Conservation (phyloP, 192 early-diverging fungal genomes). For the Coemansia brasiliensis region DNA sequence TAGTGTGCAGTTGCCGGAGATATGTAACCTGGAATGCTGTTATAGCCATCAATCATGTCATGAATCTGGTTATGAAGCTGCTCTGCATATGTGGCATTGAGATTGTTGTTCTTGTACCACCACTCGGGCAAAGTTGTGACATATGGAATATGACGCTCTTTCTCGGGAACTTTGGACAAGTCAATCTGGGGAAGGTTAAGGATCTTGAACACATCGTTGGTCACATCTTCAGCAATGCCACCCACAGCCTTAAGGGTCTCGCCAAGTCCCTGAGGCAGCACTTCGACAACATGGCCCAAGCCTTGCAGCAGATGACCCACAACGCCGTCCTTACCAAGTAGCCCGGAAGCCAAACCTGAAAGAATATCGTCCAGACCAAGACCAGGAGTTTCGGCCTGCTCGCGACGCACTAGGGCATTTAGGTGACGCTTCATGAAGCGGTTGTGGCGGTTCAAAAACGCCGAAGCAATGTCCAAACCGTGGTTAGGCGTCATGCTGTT, state of each 20-base stretch:
- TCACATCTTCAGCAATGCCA: conserved; percentile 35
- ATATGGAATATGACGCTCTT: conserved; percentile 50
- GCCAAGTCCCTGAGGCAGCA: conserved; percentile 42
- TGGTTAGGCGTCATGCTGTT: conserved; percentile 34
- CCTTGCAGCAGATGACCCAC: conserved; percentile 48
- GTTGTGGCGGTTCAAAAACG: conserved; percentile 31
- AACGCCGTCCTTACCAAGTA: conserved; percentile 41
- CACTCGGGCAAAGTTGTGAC: conserved; percentile 37
- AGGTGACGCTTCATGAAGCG: conserved; percentile 41
- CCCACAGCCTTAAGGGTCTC: conserved; percentile 53
- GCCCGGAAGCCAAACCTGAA: conserved; percentile 30
- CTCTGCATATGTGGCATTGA: conserved; percentile 48
- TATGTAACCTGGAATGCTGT: conserved; percentile 48
- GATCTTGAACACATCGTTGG: conserved; percentile 42
- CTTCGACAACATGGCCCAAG: conserved; percentile 47
- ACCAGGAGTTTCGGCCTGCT: conserved; percentile 22
- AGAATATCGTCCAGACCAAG: conserved; percentile 41
- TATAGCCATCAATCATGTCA: conserved; percentile 51
- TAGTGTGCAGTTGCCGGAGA: conserved; percentile 52
- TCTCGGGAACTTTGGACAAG: conserved; percentile 40
- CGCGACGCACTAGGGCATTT: conserved; percentile 25
- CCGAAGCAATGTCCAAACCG: conserved; percentile 29
- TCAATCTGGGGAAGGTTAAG: conserved; percentile 51
- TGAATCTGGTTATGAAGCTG: conserved; percentile 47
- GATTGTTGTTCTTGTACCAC: conserved; percentile 51